Evolutionary conservation across 768 basidiomycete species (phyloP), one percentile per base, ranked within the genome.

Genomic region (Sarcomyxa edulis): DNA sequence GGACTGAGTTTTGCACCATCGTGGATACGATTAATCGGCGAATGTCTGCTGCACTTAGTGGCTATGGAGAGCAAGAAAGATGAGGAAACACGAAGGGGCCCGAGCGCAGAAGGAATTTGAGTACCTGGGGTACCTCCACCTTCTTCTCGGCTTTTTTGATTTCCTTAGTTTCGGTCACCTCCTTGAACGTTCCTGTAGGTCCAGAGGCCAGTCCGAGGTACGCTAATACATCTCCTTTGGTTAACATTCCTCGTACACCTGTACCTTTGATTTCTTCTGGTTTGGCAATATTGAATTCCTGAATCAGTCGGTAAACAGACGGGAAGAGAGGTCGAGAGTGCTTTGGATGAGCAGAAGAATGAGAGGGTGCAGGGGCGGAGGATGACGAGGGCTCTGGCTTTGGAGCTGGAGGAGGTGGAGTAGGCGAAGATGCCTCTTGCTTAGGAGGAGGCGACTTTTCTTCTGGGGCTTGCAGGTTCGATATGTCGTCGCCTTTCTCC

Each of bases 401-500:
- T 48, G 35, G 61, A 47, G n/a, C 65, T 20, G 64, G 45, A 25
- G 62, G 37, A 8, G 64, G 31, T 24, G 57, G 36, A 9, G 56
- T 32, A 35, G 51, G 46, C 31, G 62, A 46, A 33, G 62, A 42
- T 19, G 53, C 49, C 20, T 46, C 40, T 35, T 55, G 50, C 20
- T 57, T 50, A 29, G 64, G 40, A 12, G 57, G 48, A 6, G 55
- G 42, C 6, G 48, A 43, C 18, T 67, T 64, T 45, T 75, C 69
- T 44, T 68, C 62, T 3, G 87, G 81, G 12, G 66, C 58, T 51
- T 90, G 72, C 31, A 97, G 75, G 53, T 84, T 82, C 37, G 92
- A 81, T 42, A 97, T 81, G 60, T 97, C 88, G 60, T 99, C 95
- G 6, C 95, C 95, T 60, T 94, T 89, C 56, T 99, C 94, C 19